Conservation (phyloP, 1,284 basidiomycete genomes). For the Apiotrichum siamense region DNA sequence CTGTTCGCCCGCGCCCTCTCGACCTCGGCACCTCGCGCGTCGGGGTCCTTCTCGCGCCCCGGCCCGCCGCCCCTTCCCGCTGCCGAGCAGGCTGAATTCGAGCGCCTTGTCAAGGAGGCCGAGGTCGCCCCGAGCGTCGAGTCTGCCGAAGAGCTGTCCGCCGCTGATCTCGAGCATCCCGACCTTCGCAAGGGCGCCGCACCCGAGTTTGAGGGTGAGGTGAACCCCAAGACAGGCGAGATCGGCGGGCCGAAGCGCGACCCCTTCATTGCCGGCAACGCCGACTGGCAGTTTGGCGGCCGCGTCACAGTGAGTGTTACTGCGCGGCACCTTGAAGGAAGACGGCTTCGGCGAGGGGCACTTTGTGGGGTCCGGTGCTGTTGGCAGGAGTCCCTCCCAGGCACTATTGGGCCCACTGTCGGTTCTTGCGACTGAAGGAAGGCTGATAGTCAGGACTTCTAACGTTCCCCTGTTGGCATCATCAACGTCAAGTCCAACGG, state of each 20-base stretch:
- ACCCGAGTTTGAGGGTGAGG: conserved; percentile 53
- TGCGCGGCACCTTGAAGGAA: no score
- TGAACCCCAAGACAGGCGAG: conserved; percentile 55
- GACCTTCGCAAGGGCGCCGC: conserved; percentile 48
- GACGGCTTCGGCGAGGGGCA: no score
- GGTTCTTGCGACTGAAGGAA: no score
- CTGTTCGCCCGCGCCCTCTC: neutral
- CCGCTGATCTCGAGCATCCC: conserved; percentile 46
- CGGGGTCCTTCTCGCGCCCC: neutral
- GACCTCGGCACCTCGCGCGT: neutral
- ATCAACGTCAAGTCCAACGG: neutral
- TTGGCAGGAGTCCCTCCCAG: no score
- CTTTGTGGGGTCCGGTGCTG: no score
- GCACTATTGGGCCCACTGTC: no score
- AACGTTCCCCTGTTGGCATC: no score
- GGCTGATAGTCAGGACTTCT: no score
- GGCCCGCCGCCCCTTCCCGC: conserved; percentile 10
- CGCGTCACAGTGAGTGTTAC: conserved; percentile 43
- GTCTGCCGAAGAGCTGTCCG: neutral
- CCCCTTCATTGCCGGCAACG: conserved; percentile 48
- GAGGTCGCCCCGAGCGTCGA: conserved; percentile 19
- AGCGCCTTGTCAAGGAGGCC: conserved; percentile 40
- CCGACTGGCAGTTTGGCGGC: conserved; percentile 47
- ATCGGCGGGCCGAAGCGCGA: conserved; percentile 55
- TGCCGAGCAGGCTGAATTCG: conserved; percentile 48